Conservation (phyloP, 2,329 filamentous ascomycete genomes). For the Aspergillus sp. region DNA sequence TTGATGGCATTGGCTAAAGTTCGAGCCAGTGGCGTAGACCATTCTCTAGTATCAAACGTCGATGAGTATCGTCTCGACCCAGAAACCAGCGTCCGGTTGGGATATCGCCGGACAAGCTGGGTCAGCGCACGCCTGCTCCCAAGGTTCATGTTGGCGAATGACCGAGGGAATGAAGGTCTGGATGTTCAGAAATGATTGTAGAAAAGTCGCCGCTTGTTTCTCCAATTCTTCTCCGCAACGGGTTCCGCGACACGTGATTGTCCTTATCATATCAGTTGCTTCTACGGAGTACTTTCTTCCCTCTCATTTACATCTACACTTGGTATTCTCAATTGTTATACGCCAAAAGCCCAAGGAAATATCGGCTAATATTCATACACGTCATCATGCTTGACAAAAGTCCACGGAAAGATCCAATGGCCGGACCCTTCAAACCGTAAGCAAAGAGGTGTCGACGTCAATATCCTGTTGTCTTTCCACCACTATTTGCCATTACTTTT, state of each 20-base stretch:
- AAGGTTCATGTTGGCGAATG: slow-evolving; percentile 26
- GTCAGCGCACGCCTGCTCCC: slow-evolving; percentile 28
- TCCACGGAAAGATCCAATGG: background rate
- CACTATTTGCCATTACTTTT: background rate
- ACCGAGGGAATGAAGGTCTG: background rate
- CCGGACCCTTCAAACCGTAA: background rate
- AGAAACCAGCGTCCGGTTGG: slow-evolving; percentile 14
- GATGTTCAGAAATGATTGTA: background rate
- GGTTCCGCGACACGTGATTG: slow-evolving; percentile 27
- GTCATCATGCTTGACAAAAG: background rate
- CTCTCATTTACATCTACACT: background rate
- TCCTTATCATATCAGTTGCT: slow-evolving; percentile 10
- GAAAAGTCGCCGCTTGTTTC: slow-evolving; percentile 3
- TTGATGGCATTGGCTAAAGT: slow-evolving; percentile 83
- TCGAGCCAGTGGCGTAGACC: slow-evolving; percentile 91
- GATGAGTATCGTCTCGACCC: slow-evolving; percentile 32
- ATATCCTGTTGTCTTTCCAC: background rate
- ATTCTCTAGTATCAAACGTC: slow-evolving; percentile 56
- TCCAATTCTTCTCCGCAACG: slow-evolving; percentile 27
- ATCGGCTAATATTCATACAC: slow-evolving; percentile 4
- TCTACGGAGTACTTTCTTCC: background rate
- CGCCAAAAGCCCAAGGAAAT: background rate
- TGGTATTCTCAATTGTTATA: background rate
- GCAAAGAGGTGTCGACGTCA: background rate
- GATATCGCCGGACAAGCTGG: slow-evolving; percentile 24